phyloP scores from a whole-genome alignment of 768 basidiomycete species.

The Rhodotorula sphaerocarpa region DNA sequence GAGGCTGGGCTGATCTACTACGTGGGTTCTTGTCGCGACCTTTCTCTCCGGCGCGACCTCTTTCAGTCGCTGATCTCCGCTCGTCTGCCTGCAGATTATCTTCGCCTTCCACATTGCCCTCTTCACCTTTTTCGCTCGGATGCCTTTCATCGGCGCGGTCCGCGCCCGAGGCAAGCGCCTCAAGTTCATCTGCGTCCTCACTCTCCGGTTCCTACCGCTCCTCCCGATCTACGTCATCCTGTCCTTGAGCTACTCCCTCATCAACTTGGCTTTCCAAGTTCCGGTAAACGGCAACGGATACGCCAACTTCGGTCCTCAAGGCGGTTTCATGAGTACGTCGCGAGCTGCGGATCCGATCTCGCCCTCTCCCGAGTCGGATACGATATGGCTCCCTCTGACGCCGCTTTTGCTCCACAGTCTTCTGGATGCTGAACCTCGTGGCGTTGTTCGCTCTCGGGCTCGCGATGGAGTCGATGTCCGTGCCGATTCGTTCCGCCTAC shows the following conservation, averaged over 20 bases:
- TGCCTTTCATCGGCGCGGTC: constrained; percentile 10
- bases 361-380: neutral
- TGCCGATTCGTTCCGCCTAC: constrained; percentile 29
- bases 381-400: neutral
- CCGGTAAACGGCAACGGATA: constrained; percentile 36
- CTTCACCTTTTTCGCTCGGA: constrained; percentile 24
- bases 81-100: constrained; percentile 41
- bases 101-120: constrained; percentile 41
- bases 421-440: constrained; percentile 43
- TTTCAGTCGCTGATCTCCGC: neutral
- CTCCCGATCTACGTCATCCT: constrained; percentile 32
- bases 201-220: constrained; percentile 30
- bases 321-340: constrained; percentile 14
- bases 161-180: constrained; percentile 3
- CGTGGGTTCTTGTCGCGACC: no score
- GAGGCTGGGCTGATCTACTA: neutral
- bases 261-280: constrained; percentile 41
- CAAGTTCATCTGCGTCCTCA: neutral
- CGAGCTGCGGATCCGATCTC: neutral
- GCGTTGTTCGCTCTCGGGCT: constrained; percentile 40
- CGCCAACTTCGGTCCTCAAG: constrained; percentile 34
- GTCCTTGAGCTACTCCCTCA: constrained; percentile 41
- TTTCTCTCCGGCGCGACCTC: no score
- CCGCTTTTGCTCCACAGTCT: constrained; percentile 22
- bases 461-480: constrained; percentile 41